Base-by-base conservation (phyloP, 2,329 filamentous ascomycete species). In the Fusarium sp. region DNA sequence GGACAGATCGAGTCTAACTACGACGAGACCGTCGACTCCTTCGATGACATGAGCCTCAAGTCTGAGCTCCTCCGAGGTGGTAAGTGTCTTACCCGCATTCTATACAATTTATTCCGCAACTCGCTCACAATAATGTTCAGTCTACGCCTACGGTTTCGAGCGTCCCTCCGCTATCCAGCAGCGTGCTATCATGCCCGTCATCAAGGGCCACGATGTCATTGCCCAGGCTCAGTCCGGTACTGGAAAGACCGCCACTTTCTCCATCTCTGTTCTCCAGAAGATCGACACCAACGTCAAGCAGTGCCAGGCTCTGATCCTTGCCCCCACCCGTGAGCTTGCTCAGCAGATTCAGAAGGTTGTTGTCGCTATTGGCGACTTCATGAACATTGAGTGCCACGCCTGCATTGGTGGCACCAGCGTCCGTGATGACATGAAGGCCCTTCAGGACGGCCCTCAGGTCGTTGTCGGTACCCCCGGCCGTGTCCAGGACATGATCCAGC, bases 1-100 rank as follows among this genome's bases (percentile, higher is more conserved):
- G 95, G 91, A 84, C 94, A 97, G 87, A 99, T 99, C 88, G 96
- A 99, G 89, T 97, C 94, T 81, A 99, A 99, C 93, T 99, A 98
- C 87, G 96, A 99, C 89, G 94, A 98, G 89, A 94, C 95, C 78
- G 95, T 96, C 83, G 96, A 99, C 85, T 97, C 94, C 67, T 99
- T 99, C 85, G 96, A 99, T 85, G 88, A 94, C 77, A 99, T 99
- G 96, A 91, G 90, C 85, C 89, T 99, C 79, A 97, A 96, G 89
- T 80, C 93, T 72, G 96, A 99, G 88, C 92, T 99, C 79, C 93
- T 99, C 80, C 94, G 96, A 85, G 96, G 96, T 86, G 96, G 83
- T 86, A 75, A 79, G 79, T 81, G 59, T 50, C 53, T 54, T 42
- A 43, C 59, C 65, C 61, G 34, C 58, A 62, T 43, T 46, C 67